Conservation (phyloP, 352 stramenopile genomes). For the Phytopythium cucurbitacearum region DNA sequence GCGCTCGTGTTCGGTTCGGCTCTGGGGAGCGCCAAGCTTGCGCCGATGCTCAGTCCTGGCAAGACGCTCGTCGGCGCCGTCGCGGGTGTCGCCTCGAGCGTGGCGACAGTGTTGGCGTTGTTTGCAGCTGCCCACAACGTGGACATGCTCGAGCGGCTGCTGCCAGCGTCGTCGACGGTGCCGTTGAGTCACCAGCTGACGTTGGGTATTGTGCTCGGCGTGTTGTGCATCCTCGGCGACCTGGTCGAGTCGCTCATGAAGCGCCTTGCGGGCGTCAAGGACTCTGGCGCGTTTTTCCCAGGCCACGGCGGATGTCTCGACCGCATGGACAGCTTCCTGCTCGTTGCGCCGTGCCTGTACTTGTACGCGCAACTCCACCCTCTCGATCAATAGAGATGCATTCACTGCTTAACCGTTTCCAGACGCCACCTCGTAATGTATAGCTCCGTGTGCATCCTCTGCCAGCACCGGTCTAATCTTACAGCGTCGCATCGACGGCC, state of each 20-base stretch:
- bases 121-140: conserved; percentile 23
- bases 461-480: conserved; percentile 1
- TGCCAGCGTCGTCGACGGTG: conserved; percentile 24
- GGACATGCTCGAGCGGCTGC: conserved; percentile 6
- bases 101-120: conserved; percentile 40
- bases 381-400: too few species aligned
- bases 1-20: conserved; percentile 53
- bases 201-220: conserved; percentile 40
- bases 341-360: conserved; percentile 58
- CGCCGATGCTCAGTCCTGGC: conserved; percentile 57
- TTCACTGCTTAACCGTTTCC: too few species aligned
- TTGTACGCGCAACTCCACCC: conserved; percentile 3
- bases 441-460: background rate
- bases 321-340: conserved; percentile 76
- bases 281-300: conserved; percentile 68
- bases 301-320: conserved; percentile 75
- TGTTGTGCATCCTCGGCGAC: conserved; percentile 61
- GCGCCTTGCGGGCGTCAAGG: conserved; percentile 62
- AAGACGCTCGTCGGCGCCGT: conserved; percentile 60
- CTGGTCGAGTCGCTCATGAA: conserved; percentile 70
- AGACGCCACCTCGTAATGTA: background rate
- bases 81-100: conserved; percentile 43
- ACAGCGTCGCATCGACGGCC: conserved; percentile 51
- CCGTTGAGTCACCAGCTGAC: conserved; percentile 30
- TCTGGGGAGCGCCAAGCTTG: conserved; percentile 54